These are phyloP conservation scores for Phylloporus sp. DNA, from an alignment of 768 basidiomycete genomes.

Conservation along the genomic window DNA sequence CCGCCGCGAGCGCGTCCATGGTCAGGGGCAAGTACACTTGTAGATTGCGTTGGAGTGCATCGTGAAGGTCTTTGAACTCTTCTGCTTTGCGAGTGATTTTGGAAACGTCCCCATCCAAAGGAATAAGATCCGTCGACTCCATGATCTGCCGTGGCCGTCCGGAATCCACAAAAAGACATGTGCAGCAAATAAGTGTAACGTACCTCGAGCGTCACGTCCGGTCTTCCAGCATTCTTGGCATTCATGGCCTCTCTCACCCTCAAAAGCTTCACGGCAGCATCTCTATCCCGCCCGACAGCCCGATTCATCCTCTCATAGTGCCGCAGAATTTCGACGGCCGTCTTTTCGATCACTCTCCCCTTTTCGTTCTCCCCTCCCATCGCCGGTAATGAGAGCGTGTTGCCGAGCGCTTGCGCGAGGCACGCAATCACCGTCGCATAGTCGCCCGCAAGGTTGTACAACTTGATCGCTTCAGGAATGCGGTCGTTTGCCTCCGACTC, in stretches of 20 bases:
- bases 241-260: conserved; percentile 78
- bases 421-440: conserved; percentile 83
- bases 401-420: conserved; percentile 83
- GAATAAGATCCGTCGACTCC: conserved; percentile 83
- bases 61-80: conserved; percentile 83
- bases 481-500: conserved; percentile 82
- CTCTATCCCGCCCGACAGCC: conserved; percentile 65
- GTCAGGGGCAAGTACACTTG: conserved; percentile 83
- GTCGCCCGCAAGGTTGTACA: conserved; percentile 93
- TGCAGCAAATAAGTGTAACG: conserved; percentile 23
- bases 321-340: conserved; percentile 71
- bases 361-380: conserved; percentile 52
- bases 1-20: conserved; percentile 85
- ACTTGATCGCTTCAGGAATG: conserved; percentile 84
- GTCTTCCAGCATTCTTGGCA: conserved; percentile 63
- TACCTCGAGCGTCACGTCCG: conserved; percentile 81
- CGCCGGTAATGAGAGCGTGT: conserved; percentile 63
- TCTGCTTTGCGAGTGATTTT: conserved; percentile 84
- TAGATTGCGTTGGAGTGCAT: conserved; percentile 83
- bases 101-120: conserved; percentile 77
- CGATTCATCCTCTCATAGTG: conserved; percentile 76
- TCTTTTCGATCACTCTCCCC: conserved; percentile 61
- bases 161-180: not conserved
- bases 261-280: conserved; percentile 70
- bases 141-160: conserved; percentile 56